Evolutionary conservation across 2,329 filamentous ascomycete species (phyloP).

Genomic region (Claviceps monticola): DNA sequence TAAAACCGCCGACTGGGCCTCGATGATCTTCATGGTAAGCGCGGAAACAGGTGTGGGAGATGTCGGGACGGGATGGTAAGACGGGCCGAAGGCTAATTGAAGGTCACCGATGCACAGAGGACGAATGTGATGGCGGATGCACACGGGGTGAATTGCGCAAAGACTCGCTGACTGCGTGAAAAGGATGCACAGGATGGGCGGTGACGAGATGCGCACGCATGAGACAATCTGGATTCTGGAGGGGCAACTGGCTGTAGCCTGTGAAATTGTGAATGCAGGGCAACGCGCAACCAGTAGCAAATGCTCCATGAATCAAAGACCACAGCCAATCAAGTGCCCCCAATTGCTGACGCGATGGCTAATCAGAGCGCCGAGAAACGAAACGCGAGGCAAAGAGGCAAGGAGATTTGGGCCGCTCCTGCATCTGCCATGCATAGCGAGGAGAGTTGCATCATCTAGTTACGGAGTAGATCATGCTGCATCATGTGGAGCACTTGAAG

Average conservation of each 20-base stretch:
- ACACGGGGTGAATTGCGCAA: neutral
- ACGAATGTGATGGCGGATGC: neutral
- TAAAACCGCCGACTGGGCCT: conserved; percentile 54
- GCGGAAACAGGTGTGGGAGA: too few species aligned
- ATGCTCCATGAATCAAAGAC: too few species aligned
- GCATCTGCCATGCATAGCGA: neutral
- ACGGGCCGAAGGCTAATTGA: neutral
- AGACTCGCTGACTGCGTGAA: neutral
- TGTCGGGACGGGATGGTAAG: neutral
- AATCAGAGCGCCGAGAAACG: conserved; percentile 1
- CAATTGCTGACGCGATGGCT: neutral
- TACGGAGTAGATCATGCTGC: too few species aligned
- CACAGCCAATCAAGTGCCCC: too few species aligned
- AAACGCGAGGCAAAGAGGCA: neutral
- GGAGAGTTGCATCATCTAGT: too few species aligned
- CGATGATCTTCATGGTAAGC: conserved; percentile 51
- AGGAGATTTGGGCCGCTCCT: neutral
- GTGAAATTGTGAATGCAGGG: neutral
- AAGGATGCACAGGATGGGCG: neutral
- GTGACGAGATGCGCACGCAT: neutral
- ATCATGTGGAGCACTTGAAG: too few species aligned
- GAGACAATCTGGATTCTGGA: neutral
- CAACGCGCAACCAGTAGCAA: neutral
- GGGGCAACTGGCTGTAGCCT: neutral
- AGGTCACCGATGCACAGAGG: neutral